These are phyloP conservation scores for Glaciozyma antarctica DNA, from an alignment of 768 basidiomycete genomes.

Conservation along the genomic window DNA sequence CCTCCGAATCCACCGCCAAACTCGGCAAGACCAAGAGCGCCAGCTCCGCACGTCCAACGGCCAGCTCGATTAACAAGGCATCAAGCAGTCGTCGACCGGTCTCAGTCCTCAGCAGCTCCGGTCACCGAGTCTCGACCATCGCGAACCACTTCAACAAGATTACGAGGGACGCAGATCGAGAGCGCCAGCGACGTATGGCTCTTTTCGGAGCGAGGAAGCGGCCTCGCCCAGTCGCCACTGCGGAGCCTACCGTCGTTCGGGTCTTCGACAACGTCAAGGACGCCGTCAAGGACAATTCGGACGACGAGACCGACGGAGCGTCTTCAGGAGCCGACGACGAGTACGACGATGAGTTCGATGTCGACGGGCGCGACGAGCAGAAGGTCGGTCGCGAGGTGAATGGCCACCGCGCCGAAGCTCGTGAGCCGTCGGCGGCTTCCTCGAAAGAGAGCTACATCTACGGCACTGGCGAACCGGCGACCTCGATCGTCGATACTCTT, in stretches of 20 bases:
- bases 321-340: slow-evolving; percentile 19
- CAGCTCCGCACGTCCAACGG: slow-evolving; percentile 17
- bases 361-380: slow-evolving; percentile 44
- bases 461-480: background rate
- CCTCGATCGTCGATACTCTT: slow-evolving; percentile 42
- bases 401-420: background rate
- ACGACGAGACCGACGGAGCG: slow-evolving; percentile 33
- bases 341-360: slow-evolving; percentile 52
- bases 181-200: slow-evolving; percentile 53
- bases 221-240: slow-evolving; percentile 80
- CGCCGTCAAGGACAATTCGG: slow-evolving; percentile 69
- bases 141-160: slow-evolving; percentile 85
- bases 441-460: slow-evolving; percentile 6
- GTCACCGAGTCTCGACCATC: slow-evolving; percentile 59
- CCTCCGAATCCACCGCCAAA: background rate
- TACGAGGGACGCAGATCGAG: slow-evolving; percentile 52
- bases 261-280: slow-evolving; percentile 74
- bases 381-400: background rate
- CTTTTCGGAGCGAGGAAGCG: slow-evolving; percentile 67
- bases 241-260: slow-evolving; percentile 46
- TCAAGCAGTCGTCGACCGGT: background rate
- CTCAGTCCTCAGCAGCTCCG: slow-evolving; percentile 9
- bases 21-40: background rate
- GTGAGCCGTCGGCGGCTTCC: background rate
- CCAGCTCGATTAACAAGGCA: slow-evolving; percentile 17